A percentile compares a stretch with the other conserved stretches of the same genome.
phyloP scores from a whole-genome alignment of 1,139 yeast species.

The Kodamaea plutei region DNA sequence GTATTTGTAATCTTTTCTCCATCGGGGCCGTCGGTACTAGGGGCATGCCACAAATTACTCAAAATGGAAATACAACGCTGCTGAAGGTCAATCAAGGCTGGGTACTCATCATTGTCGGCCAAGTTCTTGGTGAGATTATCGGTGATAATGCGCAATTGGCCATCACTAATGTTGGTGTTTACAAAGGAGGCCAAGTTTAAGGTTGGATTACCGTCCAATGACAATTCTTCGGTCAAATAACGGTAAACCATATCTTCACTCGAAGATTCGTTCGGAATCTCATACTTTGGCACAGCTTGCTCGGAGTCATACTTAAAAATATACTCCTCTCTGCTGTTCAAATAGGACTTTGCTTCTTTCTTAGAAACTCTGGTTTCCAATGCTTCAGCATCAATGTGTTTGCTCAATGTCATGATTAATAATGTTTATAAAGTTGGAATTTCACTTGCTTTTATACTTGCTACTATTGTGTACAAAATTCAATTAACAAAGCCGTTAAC shows the following conservation, averaged over 20 bases:
- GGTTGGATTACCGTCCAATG: constrained; percentile 80
- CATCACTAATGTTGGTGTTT: constrained; percentile 61
- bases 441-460: too few relatives aligned
- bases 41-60: constrained; percentile 80
- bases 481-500: too few relatives aligned
- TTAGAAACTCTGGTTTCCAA: constrained; percentile 25
- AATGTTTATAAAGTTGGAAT: constrained; percentile 1
- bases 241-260: constrained; percentile 52
- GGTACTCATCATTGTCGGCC: constrained; percentile 93
- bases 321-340: constrained; percentile 27
- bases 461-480: constrained; percentile 1
- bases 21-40: constrained; percentile 24
- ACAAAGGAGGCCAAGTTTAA: constrained; percentile 88
- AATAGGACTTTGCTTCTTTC: constrained; percentile 14
- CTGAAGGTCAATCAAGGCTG: constrained; percentile 76
- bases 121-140: constrained; percentile 82
- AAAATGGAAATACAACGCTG: constrained; percentile 78
- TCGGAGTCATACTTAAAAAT: constrained; percentile 34
- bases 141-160: constrained; percentile 42
- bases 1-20: constrained; percentile 39
- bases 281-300: constrained; percentile 42
- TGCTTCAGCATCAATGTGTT: constrained; percentile 25
- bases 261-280: constrained; percentile 56
- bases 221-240: constrained; percentile 66
- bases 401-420: constrained; percentile 21